These are phyloP conservation scores for Coniochaeta sp. DNA, from an alignment of 2,329 filamentous ascomycete species.

Conservation along the genomic window DNA sequence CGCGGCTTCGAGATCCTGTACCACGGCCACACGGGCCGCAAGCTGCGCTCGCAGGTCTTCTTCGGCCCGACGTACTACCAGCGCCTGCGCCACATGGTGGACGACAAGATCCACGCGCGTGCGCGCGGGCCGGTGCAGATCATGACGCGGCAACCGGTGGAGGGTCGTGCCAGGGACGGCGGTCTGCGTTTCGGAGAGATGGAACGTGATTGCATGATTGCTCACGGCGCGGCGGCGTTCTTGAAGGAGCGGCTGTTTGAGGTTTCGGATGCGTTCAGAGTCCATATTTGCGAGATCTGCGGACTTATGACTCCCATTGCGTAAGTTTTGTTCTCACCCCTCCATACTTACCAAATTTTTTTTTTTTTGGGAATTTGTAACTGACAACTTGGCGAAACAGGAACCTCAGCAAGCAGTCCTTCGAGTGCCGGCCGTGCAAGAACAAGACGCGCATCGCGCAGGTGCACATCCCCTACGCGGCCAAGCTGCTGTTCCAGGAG, in stretches of 20 bases:
- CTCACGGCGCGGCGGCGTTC: conserved; percentile 95
- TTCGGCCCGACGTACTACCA: conserved; percentile 98
- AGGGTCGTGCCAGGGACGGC: conserved; percentile 96
- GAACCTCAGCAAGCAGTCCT: conserved; percentile 89
- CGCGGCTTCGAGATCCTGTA: conserved; percentile 99
- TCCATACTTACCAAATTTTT: too few species aligned
- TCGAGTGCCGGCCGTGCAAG: conserved; percentile 95
- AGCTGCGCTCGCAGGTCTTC: conserved; percentile 91
- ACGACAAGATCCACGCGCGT: conserved; percentile 99
- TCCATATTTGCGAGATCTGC: conserved; percentile 98
- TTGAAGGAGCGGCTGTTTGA: conserved; percentile 96
- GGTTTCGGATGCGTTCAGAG: conserved; percentile 94
- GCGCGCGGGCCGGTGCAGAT: conserved; percentile 96
- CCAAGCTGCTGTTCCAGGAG: conserved; percentile 97
- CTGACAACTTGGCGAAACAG: conserved; percentile 38
- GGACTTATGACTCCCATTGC: conserved; percentile 98
- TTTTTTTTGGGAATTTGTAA: too few species aligned
- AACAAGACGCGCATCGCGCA: conserved; percentile 99
- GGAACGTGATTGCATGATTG: conserved; percentile 99
- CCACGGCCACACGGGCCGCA: conserved; percentile 92
- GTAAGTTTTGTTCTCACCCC: conserved; percentile 68
- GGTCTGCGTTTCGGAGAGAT: conserved; percentile 99
- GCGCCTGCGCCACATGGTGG: conserved; percentile 97
- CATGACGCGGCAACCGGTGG: conserved; percentile 91
- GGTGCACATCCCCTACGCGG: conserved; percentile 94